Percentiles rank a stretch among this genome's conserved stretches.
Evolutionary conservation across 257 asterid genomes (phyloP).

Genomic region (Rehmannia glutinosa): DNA sequence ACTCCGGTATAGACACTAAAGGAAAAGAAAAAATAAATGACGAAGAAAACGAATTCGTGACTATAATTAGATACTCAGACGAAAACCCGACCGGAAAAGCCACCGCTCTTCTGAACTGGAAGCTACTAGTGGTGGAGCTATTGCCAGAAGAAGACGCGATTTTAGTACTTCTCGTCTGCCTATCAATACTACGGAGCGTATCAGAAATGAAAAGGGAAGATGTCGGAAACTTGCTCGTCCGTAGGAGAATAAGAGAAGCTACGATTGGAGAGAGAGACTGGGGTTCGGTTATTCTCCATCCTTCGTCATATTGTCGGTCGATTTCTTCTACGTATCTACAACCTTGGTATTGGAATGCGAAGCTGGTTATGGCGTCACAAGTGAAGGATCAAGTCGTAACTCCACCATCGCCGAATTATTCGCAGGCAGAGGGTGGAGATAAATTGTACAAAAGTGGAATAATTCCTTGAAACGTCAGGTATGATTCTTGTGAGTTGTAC

Average conservation of each 20-base stretch:
- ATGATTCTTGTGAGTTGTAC: too few relatives aligned
- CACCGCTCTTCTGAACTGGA: constrained; percentile 90
- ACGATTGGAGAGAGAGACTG: constrained; percentile 74
- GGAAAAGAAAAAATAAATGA: neutral
- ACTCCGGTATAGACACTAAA: constrained; percentile 4
- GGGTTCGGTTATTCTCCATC: constrained; percentile 78
- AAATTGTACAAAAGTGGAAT: constrained; percentile 55
- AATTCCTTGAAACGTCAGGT: constrained; percentile 29
- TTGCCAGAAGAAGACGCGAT: constrained; percentile 87
- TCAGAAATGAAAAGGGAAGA: constrained; percentile 67
- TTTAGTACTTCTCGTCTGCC: constrained; percentile 60
- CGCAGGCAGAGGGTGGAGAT: constrained; percentile 87
- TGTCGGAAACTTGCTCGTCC: constrained; percentile 52
- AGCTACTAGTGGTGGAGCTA: constrained; percentile 53
- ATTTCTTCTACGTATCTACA: constrained; percentile 41
- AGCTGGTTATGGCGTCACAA: constrained; percentile 43
- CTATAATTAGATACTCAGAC: constrained; percentile 63
- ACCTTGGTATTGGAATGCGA: constrained; percentile 86
- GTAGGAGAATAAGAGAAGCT: constrained; percentile 68
- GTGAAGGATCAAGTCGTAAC: constrained; percentile 30
- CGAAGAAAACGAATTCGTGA: constrained; percentile 51
- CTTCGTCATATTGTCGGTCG: constrained; percentile 33
- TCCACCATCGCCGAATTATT: constrained; percentile 31
- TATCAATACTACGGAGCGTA: constrained; percentile 51
- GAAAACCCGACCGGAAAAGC: constrained; percentile 73